Conservation (phyloP, 495 filamentous ascomycete genomes). For the Aspergillus cristatus region DNA sequence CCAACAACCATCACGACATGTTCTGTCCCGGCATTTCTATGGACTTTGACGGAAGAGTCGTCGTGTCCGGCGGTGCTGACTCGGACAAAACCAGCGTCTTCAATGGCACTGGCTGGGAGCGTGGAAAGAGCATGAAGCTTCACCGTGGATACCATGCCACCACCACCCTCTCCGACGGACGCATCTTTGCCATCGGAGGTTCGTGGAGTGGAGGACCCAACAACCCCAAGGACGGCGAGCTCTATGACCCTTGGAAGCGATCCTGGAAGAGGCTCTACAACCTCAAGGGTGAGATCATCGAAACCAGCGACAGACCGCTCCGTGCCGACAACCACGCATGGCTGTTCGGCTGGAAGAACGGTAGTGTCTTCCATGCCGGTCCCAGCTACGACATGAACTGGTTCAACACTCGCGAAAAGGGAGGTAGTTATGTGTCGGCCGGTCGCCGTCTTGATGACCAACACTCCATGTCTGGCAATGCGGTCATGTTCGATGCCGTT, state of each 20-base stretch:
- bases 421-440: constrained; percentile 27
- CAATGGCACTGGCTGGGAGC: constrained; percentile 23
- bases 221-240: constrained; percentile 42
- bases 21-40: constrained; percentile 53
- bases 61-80: constrained; percentile 45
- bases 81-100: constrained; percentile 39
- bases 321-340: constrained; percentile 31
- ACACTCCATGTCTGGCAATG: constrained; percentile 46
- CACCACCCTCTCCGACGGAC: constrained; percentile 42
- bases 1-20: constrained; percentile 48
- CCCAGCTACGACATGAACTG: constrained; percentile 50
- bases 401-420: constrained; percentile 33
- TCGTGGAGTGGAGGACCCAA: constrained; percentile 40
- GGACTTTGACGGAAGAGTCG: constrained; percentile 38
- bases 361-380: constrained; percentile 48
- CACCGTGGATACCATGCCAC: constrained; percentile 49
- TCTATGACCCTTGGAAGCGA: constrained; percentile 35
- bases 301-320: constrained; percentile 38
- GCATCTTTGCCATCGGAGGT: constrained; percentile 53
- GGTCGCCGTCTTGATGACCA: constrained; percentile 26
- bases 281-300: constrained; percentile 34
- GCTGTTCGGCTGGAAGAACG: constrained; percentile 53
- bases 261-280: constrained; percentile 29
- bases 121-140: constrained; percentile 32
- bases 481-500: constrained; percentile 49